phyloP scores from a whole-genome alignment of 352 stramenopile genomes.

The Phytophthora rubi region DNA sequence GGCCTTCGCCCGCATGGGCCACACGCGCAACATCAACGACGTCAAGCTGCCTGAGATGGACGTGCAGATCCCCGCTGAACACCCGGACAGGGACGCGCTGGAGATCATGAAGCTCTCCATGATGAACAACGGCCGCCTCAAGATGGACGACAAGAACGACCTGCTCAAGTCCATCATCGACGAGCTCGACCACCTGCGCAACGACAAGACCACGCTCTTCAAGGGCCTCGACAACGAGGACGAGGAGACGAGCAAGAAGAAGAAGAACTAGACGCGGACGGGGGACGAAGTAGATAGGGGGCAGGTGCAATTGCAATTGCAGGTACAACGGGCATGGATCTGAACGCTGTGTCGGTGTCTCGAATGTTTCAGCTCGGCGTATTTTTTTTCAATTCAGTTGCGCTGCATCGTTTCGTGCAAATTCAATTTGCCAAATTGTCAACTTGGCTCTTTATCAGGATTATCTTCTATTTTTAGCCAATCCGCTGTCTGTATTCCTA shows the following conservation, averaged over 20 bases:
- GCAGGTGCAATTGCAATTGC: slow-evolving; percentile 7
- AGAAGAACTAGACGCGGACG: slow-evolving; percentile 17
- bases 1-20: slow-evolving; percentile 76
- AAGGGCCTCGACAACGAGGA: slow-evolving; percentile 65
- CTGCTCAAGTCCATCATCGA: slow-evolving; percentile 83
- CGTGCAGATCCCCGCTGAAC: slow-evolving; percentile 63
- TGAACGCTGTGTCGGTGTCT: background rate
- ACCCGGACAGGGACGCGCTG: slow-evolving; percentile 82
- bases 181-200: slow-evolving; percentile 81
- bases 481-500: background rate
- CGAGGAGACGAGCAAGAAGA: slow-evolving; percentile 20
- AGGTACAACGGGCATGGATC: background rate
- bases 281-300: slow-evolving; percentile 21
- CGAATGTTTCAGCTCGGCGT: slow-evolving; percentile 8
- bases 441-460: no score
- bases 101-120: slow-evolving; percentile 92
- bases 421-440: background rate
- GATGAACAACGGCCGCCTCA: slow-evolving; percentile 89
- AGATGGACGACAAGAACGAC: slow-evolving; percentile 91
- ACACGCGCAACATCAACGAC: slow-evolving; percentile 71
- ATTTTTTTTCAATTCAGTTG: slow-evolving; percentile 30
- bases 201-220: slow-evolving; percentile 88
- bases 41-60: slow-evolving; percentile 79
- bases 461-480: slow-evolving; percentile 19
- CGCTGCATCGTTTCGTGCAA: slow-evolving; percentile 17